Evolutionary conservation across 2,329 filamentous ascomycete genomes (phyloP).

Genomic region (Graphiopsis chlorocephala): DNA sequence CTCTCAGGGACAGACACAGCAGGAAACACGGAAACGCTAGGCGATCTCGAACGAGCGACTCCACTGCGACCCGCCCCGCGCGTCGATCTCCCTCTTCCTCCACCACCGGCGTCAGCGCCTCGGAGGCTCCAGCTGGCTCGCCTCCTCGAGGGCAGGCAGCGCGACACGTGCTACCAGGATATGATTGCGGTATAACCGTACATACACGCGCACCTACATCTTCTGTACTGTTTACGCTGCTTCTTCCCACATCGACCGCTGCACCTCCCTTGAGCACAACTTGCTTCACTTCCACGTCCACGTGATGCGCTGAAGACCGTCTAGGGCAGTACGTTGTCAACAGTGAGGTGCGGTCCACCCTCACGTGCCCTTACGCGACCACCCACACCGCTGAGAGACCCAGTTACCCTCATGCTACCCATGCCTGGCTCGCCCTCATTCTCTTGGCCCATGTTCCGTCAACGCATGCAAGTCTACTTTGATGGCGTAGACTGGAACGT

Average conservation of each 20-base stretch:
- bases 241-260: background rate
- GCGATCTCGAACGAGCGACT: background rate
- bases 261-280: background rate
- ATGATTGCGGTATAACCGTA: background rate
- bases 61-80: background rate
- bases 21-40: background rate
- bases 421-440: slow-evolving; percentile 59
- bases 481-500: slow-evolving; percentile 68
- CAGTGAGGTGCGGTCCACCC: background rate
- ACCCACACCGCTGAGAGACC: background rate
- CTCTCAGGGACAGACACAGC: background rate
- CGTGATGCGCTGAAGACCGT: background rate
- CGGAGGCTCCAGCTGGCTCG: background rate
- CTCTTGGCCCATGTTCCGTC: slow-evolving; percentile 71
- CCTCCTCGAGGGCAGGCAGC: background rate
- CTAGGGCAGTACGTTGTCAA: background rate
- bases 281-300: background rate
- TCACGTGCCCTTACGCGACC: background rate
- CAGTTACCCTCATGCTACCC: slow-evolving; percentile 41
- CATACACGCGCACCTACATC: background rate
- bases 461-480: slow-evolving; percentile 62
- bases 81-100: slow-evolving; percentile 1
- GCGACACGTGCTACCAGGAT: background rate
- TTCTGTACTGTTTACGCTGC: background rate
- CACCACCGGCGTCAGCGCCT: background rate